Evolutionary conservation across 2,329 filamentous ascomycete genomes (phyloP), one percentile per base, ranked within the genome.

Genomic region (Laburnicola sp.): DNA sequence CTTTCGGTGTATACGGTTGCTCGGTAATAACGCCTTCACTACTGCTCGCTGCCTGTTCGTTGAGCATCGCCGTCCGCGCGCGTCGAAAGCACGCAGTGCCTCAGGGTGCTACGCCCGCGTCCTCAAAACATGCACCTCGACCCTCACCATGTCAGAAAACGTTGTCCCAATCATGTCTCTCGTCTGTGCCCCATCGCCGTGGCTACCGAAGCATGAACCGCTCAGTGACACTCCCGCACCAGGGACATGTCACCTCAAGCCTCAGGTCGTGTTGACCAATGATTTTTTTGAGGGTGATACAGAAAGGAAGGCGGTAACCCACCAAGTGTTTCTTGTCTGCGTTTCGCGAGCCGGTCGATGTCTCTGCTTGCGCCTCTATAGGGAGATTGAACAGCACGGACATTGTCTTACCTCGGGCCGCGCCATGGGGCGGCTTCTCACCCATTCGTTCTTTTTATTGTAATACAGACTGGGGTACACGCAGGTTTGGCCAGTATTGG

Each of bases 321-420:
- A 28, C 25, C 35, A 6, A 1, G 27, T 48, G 31, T 28, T 27
- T 41, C 37, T 48, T 25, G 37, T 35, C 37, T n/a, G 35, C 36
- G 45, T 47, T 47, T 40, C 45, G 45, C 22, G 34, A 3, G 16
- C 43, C n/a, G 11, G 36, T 40, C 45, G 8, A n/a, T 6, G 9
- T 40, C 16, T 16, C 16, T 16, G 16, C 16, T 16, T 16, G 16
- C 16, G 35, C 21, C 35, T 23, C 30, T 26, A 11, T 16, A n/a
- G 11, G 9, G 45, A 10, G 11, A 16, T 4, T 4, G 37, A 25
- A 23, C 36, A 36, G 45, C 36, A n/a, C 36, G 37, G 37, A 36
- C 30, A 36, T 35, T 34, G 36, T 40, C 36, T 34, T 40, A 47
- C 36, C 36, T 31, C 45, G 45, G 45, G 37, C 45, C 45, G 45